phyloP scores from a whole-genome alignment of 805 yeast species.

The Starmerella lactis-condensi region DNA sequence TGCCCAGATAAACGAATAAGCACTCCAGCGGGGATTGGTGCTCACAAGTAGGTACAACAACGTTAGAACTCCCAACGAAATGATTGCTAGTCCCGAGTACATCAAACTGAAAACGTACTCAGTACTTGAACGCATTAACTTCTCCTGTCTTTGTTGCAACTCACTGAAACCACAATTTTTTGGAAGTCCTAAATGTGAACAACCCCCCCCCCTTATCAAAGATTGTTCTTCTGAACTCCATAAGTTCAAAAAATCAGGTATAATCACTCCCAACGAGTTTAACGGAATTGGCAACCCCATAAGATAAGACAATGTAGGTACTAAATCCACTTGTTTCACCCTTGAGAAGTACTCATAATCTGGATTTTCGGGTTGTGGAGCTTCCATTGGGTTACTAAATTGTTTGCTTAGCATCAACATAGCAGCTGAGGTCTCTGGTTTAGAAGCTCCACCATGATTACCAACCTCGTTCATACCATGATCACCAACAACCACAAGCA shows the following conservation, averaged over 20 bases:
- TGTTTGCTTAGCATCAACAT: conserved; percentile 49
- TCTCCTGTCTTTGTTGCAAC: conserved; percentile 26
- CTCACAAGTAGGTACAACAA: background rate
- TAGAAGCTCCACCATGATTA: conserved; percentile 88
- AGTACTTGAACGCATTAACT: conserved; percentile 32
- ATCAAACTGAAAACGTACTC: conserved; percentile 47
- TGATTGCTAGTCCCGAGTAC: conserved; percentile 24
- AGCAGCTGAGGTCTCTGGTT: conserved; percentile 83
- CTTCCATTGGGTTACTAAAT: conserved; percentile 23
- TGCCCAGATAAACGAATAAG: conserved; percentile 11
- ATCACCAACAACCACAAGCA: conserved; percentile 72
- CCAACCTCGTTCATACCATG: conserved; percentile 90
- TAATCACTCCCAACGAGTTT: conserved; percentile 55
- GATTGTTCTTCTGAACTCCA: conserved; percentile 23
- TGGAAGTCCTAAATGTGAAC: conserved; percentile 6
- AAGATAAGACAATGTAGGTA: conserved; percentile 47
- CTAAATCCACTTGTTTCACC: conserved; percentile 53
- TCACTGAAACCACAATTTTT: conserved; percentile 5
- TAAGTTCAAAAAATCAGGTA: conserved; percentile 37
- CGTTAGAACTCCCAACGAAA: conserved; percentile 21
- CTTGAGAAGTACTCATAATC: conserved; percentile 36
- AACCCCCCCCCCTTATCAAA: conserved; percentile 17
- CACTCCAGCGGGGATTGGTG: background rate
- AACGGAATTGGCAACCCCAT: conserved; percentile 50
- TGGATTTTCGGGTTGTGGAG: conserved; percentile 19